phyloP scores from a whole-genome alignment of 208 protist species.

The Trypanosoma brucei region DNA sequence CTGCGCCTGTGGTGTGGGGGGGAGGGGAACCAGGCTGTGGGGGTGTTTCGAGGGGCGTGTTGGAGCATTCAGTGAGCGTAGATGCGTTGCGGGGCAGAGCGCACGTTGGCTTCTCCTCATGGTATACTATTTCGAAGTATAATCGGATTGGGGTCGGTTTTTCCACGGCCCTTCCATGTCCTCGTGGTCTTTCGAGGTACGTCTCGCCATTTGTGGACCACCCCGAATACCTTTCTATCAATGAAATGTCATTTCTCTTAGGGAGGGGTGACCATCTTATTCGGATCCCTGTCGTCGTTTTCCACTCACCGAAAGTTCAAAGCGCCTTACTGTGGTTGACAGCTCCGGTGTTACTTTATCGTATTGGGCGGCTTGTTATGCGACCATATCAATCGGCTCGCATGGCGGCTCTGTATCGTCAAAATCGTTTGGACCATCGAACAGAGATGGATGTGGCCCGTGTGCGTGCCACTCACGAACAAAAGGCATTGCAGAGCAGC shows the following conservation, averaged over 20 bases:
- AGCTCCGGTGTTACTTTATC: slow-evolving; percentile 49
- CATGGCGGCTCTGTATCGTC: slow-evolving; percentile 34
- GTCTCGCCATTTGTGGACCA: slow-evolving; percentile 43
- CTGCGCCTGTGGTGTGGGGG: background rate
- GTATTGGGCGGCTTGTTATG: slow-evolving; percentile 42
- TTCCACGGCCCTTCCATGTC: slow-evolving; percentile 47
- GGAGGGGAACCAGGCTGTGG: background rate
- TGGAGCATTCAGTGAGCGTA: slow-evolving; percentile 50
- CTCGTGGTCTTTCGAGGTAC: slow-evolving; percentile 36
- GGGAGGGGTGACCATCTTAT: slow-evolving; percentile 60
- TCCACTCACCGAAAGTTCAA: slow-evolving; percentile 45
- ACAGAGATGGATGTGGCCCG: slow-evolving; percentile 74
- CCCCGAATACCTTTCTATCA: slow-evolving; percentile 40
- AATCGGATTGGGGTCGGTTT: slow-evolving; percentile 66
- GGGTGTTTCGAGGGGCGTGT: slow-evolving; percentile 26
- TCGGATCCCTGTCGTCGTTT: slow-evolving; percentile 64
- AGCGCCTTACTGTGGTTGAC: slow-evolving; percentile 51
- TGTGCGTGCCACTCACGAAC: slow-evolving; percentile 61
- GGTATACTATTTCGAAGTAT: slow-evolving; percentile 44
- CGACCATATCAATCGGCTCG: slow-evolving; percentile 42
- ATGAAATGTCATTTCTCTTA: slow-evolving; percentile 71
- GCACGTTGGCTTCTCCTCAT: slow-evolving; percentile 55
- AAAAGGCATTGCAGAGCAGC: slow-evolving; percentile 50
- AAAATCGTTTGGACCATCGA: slow-evolving; percentile 50
- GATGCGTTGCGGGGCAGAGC: slow-evolving; percentile 42